These are phyloP conservation scores for Penicillium macrosclerotiorum DNA, from an alignment of 495 filamentous ascomycete genomes.

Conservation along the genomic window DNA sequence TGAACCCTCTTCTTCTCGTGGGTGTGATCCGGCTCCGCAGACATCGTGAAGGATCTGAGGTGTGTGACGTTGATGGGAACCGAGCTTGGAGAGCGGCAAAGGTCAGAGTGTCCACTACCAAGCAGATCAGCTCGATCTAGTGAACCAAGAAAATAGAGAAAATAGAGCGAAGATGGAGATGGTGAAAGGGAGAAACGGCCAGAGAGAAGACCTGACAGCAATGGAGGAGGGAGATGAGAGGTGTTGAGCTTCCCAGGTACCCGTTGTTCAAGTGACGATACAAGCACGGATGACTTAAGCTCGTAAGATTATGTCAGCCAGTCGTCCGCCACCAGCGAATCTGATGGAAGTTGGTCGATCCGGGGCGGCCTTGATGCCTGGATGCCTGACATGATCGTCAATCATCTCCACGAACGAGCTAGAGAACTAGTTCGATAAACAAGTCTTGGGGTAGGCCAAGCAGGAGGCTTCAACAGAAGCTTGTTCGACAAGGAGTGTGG, in stretches of 20 bases:
- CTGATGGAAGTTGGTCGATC: conserved; percentile 42
- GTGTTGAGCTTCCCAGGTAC: conserved; percentile 39
- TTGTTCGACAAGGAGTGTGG: too few species aligned
- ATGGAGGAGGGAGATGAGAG: conserved; percentile 18
- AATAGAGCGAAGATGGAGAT: conserved; percentile 18
- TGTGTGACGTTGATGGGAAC: conserved; percentile 22
- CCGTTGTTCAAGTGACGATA: conserved; percentile 39
- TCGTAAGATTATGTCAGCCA: conserved; percentile 21
- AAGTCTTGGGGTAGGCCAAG: too few species aligned
- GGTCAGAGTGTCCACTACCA: conserved; percentile 16
- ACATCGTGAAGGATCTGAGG: conserved; percentile 28
- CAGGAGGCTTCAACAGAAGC: too few species aligned
- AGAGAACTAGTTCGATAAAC: too few species aligned
- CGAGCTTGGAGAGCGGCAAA: conserved; percentile 20
- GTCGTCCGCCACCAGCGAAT: conserved; percentile 36
- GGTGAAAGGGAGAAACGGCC: conserved; percentile 14
- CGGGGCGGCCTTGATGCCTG: conserved; percentile 25
- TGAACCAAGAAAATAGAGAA: not conserved
- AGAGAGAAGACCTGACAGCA: conserved; percentile 18
- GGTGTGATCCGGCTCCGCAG: conserved; percentile 67
- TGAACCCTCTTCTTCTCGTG: conserved; percentile 84
- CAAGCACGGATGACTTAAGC: conserved; percentile 40
- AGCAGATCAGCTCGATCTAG: conserved; percentile 8
- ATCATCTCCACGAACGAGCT: too few species aligned
- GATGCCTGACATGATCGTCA: too few species aligned